phyloP scores from a whole-genome alignment of 73 alveolate species.

The Paramecium sexaurelia region DNA sequence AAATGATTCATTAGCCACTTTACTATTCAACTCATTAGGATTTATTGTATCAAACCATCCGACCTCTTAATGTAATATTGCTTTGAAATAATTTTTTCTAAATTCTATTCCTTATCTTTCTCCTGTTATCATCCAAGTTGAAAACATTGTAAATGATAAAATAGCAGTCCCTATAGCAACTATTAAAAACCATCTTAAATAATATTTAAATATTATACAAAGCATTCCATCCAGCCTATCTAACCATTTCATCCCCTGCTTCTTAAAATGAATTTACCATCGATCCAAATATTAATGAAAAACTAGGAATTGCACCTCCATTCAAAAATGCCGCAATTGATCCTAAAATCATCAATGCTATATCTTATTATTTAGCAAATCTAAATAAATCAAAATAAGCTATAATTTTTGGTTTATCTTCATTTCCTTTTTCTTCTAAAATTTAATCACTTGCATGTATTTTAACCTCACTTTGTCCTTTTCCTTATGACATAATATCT shows the following conservation, averaged over 20 bases:
- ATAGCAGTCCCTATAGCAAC: constrained; percentile 5
- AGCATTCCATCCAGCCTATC: constrained; percentile 40
- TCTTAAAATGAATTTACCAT: constrained; percentile 31
- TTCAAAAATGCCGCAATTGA: constrained; percentile 19
- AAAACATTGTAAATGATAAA: background rate
- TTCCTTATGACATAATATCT: background rate
- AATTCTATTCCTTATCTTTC: constrained; percentile 53
- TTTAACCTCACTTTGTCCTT: background rate
- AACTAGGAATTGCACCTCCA: constrained; percentile 56
- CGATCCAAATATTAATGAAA: constrained; percentile 39
- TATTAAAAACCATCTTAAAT: background rate
- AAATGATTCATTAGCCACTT: constrained; percentile 54
- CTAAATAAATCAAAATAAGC: constrained; percentile 53
- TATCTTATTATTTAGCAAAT: constrained; percentile 56
- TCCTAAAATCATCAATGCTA: constrained; percentile 5
- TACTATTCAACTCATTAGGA: constrained; percentile 61
- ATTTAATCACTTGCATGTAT: background rate
- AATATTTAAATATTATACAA: background rate
- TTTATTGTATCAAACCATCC: constrained; percentile 66
- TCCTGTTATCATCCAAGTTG: constrained; percentile 62
- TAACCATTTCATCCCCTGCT: constrained; percentile 34
- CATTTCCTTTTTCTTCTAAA: background rate
- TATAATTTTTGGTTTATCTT: constrained; percentile 32
- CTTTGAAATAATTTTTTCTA: constrained; percentile 49
- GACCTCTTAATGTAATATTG: constrained; percentile 44